These are phyloP conservation scores for Venturia carpophila DNA, from an alignment of 2,329 filamentous ascomycete genomes.

Conservation along the genomic window DNA sequence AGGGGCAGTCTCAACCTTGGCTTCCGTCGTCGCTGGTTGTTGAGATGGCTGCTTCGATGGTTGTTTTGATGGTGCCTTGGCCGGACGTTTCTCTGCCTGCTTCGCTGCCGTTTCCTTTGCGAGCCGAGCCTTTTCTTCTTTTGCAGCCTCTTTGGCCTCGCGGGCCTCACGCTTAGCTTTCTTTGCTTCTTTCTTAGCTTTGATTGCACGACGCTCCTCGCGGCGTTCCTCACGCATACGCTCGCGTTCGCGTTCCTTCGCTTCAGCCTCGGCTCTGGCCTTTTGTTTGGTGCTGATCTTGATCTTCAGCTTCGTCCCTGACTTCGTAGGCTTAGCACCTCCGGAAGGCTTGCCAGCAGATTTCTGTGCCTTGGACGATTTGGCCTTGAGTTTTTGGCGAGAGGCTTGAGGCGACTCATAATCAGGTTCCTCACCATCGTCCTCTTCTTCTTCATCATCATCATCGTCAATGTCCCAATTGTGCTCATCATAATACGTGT, in stretches of 20 bases:
- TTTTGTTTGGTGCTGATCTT: constrained; percentile 21
- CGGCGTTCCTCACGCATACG: background rate
- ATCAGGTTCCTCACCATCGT: constrained; percentile 25
- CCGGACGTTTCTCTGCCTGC: constrained; percentile 5
- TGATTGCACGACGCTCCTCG: constrained; percentile 7
- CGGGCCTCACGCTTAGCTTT: constrained; percentile 5
- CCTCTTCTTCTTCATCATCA: constrained; percentile 37
- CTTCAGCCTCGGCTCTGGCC: constrained; percentile 26
- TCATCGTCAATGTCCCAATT: constrained; percentile 23
- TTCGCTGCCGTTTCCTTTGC: constrained; percentile 9
- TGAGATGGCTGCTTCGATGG: background rate
- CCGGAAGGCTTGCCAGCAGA: background rate
- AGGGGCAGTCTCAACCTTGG: background rate
- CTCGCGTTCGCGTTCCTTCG: constrained; percentile 13
- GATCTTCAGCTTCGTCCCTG: constrained; percentile 23
- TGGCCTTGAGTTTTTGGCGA: constrained; percentile 13
- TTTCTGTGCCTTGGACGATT: constrained; percentile 21
- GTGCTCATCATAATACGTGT: constrained; percentile 22
- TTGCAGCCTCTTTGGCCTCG: constrained; percentile 13
- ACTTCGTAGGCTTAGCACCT: background rate
- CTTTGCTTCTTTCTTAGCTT: constrained; percentile 12
- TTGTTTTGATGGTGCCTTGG: background rate
- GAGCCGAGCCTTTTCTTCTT: constrained; percentile 7
- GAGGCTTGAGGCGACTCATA: constrained; percentile 23
- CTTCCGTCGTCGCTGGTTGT: background rate